Evolutionary conservation across 805 yeast genomes (phyloP).

Genomic region (Cyberlindnera petersonii): DNA sequence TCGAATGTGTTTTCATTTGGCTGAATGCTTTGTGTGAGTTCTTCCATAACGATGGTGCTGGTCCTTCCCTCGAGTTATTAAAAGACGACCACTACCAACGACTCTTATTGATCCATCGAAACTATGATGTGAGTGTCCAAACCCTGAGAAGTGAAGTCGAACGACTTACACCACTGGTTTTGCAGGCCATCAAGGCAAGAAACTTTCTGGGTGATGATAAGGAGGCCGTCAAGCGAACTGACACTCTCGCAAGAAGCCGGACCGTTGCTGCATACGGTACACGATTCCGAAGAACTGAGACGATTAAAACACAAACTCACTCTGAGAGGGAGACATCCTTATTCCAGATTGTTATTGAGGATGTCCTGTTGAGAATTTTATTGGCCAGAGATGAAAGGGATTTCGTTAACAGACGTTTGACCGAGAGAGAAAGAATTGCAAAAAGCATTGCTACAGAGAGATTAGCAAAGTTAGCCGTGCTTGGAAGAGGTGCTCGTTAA

Average conservation of each 20-base stretch:
- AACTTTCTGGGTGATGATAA: constrained; percentile 38
- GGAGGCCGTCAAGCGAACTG: constrained; percentile 29
- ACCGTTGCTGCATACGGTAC: constrained; percentile 75
- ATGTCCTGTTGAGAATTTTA: constrained; percentile 67
- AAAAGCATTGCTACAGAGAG: constrained; percentile 33
- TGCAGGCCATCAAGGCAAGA: constrained; percentile 44
- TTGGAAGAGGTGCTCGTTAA: neutral
- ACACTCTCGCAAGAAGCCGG: constrained; percentile 54
- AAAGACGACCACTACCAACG: constrained; percentile 63
- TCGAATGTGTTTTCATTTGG: constrained; percentile 72
- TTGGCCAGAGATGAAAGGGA: constrained; percentile 59
- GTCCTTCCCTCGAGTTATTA: constrained; percentile 65
- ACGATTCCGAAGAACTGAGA: constrained; percentile 45
- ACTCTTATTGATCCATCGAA: constrained; percentile 57
- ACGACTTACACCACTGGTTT: constrained; percentile 50
- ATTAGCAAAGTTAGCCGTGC: constrained; percentile 25
- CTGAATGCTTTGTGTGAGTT: constrained; percentile 64
- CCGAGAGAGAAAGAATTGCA: constrained; percentile 49
- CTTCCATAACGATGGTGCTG: constrained; percentile 77
- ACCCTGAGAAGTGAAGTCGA: constrained; percentile 57
- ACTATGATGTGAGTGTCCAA: constrained; percentile 49
- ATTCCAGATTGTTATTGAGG: constrained; percentile 46
- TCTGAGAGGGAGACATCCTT: constrained; percentile 37
- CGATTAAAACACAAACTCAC: constrained; percentile 42
- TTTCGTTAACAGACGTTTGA: constrained; percentile 56